Evolutionary conservation across 768 basidiomycete genomes (phyloP), one percentile per base, ranked within the genome.

Genomic region (Artomyces pyxidatus): DNA sequence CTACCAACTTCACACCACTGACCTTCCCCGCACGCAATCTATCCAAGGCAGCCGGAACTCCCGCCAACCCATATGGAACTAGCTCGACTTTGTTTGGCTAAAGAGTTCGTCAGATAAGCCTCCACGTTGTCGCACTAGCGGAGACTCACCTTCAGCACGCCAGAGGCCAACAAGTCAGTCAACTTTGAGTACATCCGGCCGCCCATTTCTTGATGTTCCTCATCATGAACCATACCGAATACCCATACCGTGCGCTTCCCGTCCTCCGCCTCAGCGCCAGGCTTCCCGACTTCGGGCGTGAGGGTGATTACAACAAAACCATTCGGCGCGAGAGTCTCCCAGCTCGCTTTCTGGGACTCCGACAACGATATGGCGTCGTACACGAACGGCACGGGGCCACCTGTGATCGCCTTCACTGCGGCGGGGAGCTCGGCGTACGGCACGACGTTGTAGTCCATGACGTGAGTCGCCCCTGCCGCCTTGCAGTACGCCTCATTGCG

Each of bases 1-100:
- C 58, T 10, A 63, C 47, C 6, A 64, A 40, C 45, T 64, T 64
- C 14, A 59, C 44, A 2, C 60, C 62, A 26, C 61, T 63, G 40
- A 61, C 59, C 42, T 56, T 47, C 4, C 27, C 25, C 16, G 17
- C 47, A 19, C 30, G 11, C 25, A 60, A 16, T 39, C 48, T 50
- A 32, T 58, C 27, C 12, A 61, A 29, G 2, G 55, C 63, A 19
- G 42, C 52, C 1, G 47, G 39, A 30, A 63, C 60, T 23, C 62
- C 62, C 27, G 52, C 49, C 19, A 63, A 47, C 10, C 62, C 62
- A 23, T 51, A 47, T 1, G 57, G 45, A 12, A 62, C 22, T 19
- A 56, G 38, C 30, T 61, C 57, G 1, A 62, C 57, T 4, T 45
- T 45, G 32, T 57, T 57, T 12, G 60, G 57, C 61, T 63, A 38